These are phyloP conservation scores for Citrus sinensis DNA, from an alignment of 345 rosid genomes.

Conservation along the genomic window DNA sequence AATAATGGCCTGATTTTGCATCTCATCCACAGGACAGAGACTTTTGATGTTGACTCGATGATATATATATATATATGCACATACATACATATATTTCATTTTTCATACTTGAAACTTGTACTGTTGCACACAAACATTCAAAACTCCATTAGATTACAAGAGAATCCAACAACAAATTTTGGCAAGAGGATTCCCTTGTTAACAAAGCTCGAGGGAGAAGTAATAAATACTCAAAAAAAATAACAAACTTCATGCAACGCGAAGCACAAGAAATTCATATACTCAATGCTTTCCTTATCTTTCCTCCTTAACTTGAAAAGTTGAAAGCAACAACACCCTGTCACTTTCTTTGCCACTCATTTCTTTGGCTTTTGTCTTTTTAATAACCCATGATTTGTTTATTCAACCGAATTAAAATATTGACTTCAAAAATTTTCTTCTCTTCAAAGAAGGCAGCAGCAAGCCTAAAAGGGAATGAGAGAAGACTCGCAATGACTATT, in stretches of 20 bases:
- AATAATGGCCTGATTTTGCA: background rate
- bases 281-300: background rate
- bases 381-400: background rate
- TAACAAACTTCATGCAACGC: slow-evolving; percentile 18
- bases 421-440: slow-evolving; percentile 5
- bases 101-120: background rate
- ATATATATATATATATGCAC: background rate
- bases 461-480: slow-evolving; percentile 37
- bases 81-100: background rate
- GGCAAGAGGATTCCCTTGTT: background rate
- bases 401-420: background rate
- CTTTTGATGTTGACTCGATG: background rate
- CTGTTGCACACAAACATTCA: background rate
- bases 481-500: slow-evolving; percentile 16
- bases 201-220: background rate
- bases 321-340: slow-evolving; percentile 52
- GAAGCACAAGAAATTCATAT: slow-evolving; percentile 22
- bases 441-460: slow-evolving; percentile 19
- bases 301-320: slow-evolving; percentile 19
- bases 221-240: background rate
- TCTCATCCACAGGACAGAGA: slow-evolving; percentile 4
- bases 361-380: slow-evolving; percentile 17
- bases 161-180: background rate
- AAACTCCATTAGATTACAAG: slow-evolving; percentile 14
- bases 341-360: slow-evolving; percentile 51